Percentiles rank a stretch among this genome's conserved stretches.
Conservation (phyloP, 2,329 filamentous ascomycete species). For the Pseudocercospora crystallina region DNA sequence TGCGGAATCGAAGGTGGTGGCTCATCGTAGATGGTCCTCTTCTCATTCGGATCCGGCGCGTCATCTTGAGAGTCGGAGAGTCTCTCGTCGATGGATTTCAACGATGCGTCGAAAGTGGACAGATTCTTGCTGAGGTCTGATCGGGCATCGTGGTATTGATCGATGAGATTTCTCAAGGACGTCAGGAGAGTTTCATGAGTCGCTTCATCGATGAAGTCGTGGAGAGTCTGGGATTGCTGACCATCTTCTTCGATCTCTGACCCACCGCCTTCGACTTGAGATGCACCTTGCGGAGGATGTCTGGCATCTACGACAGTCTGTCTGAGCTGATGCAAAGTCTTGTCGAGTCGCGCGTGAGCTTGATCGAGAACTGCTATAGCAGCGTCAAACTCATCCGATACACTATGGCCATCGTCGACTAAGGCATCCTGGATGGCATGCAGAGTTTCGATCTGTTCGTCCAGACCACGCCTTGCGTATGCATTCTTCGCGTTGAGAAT, state of each 20-base stretch:
- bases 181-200: conserved; percentile 66
- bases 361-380: conserved; percentile 55
- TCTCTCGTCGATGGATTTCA: conserved; percentile 17
- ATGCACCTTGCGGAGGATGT: conserved; percentile 47
- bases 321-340: conserved; percentile 65
- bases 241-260: conserved; percentile 5
- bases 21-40: conserved; percentile 36
- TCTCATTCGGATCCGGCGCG: conserved; percentile 20
- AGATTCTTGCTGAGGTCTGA: conserved; percentile 55
- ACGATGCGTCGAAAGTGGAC: conserved; percentile 70
- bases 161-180: conserved; percentile 68
- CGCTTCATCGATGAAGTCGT: conserved; percentile 75
- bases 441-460: conserved; percentile 46
- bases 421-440: conserved; percentile 46
- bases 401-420: conserved; percentile 42
- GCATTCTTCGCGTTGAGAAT: conserved; percentile 60
- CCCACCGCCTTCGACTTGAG: background rate
- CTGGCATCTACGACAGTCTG: conserved; percentile 63
- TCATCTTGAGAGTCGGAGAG: conserved; percentile 14
- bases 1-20: conserved; percentile 39
- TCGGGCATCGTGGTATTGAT: conserved; percentile 68
- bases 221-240: conserved; percentile 56
- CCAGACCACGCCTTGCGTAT: conserved; percentile 43
- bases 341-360: conserved; percentile 63
- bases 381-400: conserved; percentile 46